A percentile compares a stretch with the other conserved stretches of the same genome.
Evolutionary conservation across 164 flowering plant genomes (phyloP).

Genomic region (Tetracentron sinense): DNA sequence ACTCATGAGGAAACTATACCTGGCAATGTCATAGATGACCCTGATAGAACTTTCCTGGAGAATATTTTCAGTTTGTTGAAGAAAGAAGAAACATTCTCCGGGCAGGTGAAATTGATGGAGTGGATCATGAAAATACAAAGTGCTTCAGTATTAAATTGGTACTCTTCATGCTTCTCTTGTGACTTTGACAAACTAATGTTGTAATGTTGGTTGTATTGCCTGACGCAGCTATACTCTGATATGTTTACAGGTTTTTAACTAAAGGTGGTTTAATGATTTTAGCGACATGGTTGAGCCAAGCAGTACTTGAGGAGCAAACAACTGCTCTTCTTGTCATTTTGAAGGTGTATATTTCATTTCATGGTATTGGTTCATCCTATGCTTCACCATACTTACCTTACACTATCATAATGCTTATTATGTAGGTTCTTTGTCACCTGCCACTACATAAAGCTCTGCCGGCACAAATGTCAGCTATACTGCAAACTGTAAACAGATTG

Average conservation of each 20-base stretch:
- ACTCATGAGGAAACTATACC: slow-evolving; percentile 47
- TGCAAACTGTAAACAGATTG: slow-evolving; percentile 79
- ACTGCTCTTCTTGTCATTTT: slow-evolving; percentile 64
- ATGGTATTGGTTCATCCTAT: slow-evolving; percentile 2
- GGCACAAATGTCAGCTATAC: slow-evolving; percentile 79
- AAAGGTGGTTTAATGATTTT: slow-evolving; percentile 88
- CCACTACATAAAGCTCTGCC: slow-evolving; percentile 86
- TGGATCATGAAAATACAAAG: slow-evolving; percentile 78
- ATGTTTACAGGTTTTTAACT: slow-evolving; percentile 64
- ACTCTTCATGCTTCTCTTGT: slow-evolving; percentile 14
- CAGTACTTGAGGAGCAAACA: slow-evolving; percentile 90
- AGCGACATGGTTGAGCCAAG: slow-evolving; percentile 87
- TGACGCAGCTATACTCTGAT: slow-evolving; percentile 11
- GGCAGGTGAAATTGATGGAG: slow-evolving; percentile 88
- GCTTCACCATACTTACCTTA: not conserved
- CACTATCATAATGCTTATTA: slow-evolving; percentile 9
- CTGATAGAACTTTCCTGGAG: slow-evolving; percentile 64
- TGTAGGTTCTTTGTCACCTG: slow-evolving; percentile 84
- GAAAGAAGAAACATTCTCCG: slow-evolving; percentile 81
- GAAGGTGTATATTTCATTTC: slow-evolving; percentile 43
- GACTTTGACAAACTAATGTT: not conserved
- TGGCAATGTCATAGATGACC: slow-evolving; percentile 50
- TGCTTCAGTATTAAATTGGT: slow-evolving; percentile 70
- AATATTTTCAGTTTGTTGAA: slow-evolving; percentile 72
- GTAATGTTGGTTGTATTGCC: not conserved